These are phyloP conservation scores for Xylaria acuta DNA, from an alignment of 495 filamentous ascomycete species.

Conservation along the genomic window DNA sequence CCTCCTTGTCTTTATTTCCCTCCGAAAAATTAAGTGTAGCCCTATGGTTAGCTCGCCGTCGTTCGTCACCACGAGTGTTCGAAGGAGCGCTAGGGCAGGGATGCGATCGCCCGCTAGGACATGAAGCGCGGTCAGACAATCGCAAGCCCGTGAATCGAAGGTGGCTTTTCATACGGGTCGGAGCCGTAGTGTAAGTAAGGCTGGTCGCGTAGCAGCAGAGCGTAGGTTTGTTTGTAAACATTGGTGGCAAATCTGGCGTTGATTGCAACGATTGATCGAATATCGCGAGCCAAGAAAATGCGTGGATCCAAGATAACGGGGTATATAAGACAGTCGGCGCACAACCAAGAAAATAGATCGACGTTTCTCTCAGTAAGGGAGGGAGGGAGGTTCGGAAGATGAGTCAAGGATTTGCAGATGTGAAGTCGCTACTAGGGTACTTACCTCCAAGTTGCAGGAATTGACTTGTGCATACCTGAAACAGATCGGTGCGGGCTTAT, in stretches of 20 bases:
- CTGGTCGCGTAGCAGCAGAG: neutral
- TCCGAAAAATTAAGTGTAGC: neutral
- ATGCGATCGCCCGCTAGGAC: neutral
- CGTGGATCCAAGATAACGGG: neutral
- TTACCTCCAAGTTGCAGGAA: neutral
- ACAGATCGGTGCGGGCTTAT: neutral
- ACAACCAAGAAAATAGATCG: slow-evolving; percentile 1
- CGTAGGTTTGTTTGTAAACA: no score
- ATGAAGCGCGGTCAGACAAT: neutral
- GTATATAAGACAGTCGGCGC: neutral
- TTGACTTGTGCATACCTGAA: neutral
- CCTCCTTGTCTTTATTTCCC: no score
- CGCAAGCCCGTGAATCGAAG: neutral
- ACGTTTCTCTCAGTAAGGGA: neutral
- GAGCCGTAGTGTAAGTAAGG: neutral
- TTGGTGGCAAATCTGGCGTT: no score
- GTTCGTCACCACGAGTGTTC: neutral
- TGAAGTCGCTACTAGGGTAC: neutral
- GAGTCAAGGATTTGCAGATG: neutral
- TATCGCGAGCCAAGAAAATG: neutral
- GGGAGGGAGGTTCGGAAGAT: neutral
- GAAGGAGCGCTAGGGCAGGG: neutral
- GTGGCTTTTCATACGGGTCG: neutral
- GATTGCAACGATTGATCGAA: neutral
- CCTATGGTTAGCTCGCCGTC: neutral